These are phyloP conservation scores for Dovyalis caffra DNA, from an alignment of 345 rosid species.

Conservation along the genomic window DNA sequence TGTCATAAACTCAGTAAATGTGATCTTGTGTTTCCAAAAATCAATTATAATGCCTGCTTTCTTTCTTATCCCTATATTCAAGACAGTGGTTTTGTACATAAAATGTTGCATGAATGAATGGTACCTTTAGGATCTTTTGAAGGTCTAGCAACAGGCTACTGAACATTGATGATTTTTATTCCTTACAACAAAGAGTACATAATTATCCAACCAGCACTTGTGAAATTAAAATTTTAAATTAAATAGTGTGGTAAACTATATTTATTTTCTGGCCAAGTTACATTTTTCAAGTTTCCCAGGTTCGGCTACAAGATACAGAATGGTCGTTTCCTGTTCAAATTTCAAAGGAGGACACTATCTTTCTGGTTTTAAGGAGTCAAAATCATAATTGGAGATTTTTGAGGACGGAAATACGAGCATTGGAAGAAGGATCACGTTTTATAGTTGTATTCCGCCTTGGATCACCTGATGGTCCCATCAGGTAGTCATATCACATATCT, in stretches of 20 bases:
- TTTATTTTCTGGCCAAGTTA: not conserved
- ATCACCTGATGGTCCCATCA: slow-evolving; percentile 77
- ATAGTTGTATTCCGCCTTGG: slow-evolving; percentile 87
- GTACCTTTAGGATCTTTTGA: no score
- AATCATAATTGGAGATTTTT: slow-evolving; percentile 55
- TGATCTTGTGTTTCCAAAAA: no score
- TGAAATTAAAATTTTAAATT: no score
- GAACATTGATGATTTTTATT: no score
- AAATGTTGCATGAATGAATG: no score
- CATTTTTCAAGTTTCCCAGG: slow-evolving; percentile 39
- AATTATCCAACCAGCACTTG: no score
- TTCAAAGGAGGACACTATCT: slow-evolving; percentile 82
- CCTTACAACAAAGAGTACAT: no score
- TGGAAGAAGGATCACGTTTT: slow-evolving; percentile 98
- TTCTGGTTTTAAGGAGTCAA: slow-evolving; percentile 65
- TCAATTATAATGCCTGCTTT: no score
- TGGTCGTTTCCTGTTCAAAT: slow-evolving; percentile 94
- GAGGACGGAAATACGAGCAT: slow-evolving; percentile 86
- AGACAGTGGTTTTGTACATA: no score
- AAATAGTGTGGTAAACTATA: not conserved
- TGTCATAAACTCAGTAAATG: no score
- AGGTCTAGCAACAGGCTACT: no score
- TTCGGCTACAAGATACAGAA: slow-evolving; percentile 67
- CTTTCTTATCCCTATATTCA: no score
- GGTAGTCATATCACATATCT: slow-evolving; percentile 39